These are phyloP conservation scores for Ichthyophthirius multifiliis DNA, from an alignment of 169 alveolate species.

Conservation along the genomic window DNA sequence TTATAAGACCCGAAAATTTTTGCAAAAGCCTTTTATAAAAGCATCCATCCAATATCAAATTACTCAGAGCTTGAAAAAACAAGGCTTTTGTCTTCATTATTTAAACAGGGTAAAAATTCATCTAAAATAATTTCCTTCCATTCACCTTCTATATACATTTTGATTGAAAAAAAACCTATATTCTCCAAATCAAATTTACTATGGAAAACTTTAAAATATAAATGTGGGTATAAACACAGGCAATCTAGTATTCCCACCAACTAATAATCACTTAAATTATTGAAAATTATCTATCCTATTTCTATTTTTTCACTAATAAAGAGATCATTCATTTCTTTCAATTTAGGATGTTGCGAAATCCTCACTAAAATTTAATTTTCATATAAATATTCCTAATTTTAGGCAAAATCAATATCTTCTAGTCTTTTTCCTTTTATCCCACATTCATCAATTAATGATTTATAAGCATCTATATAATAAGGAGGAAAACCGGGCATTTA, in stretches of 20 bases:
- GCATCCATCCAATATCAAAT: conserved; percentile 15
- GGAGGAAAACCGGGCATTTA: conserved; percentile 12
- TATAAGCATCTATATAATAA: not conserved
- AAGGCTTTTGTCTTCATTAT: not conserved
- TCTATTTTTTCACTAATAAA: no score
- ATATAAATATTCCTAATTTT: no score
- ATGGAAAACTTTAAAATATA: conserved; percentile 5
- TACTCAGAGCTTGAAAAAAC: conserved; percentile 1
- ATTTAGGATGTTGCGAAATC: no score
- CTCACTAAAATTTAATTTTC: no score
- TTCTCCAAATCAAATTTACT: conserved; percentile 27
- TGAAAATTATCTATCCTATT: no score
- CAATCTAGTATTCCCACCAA: conserved; percentile 5
- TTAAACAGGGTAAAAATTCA: conserved; percentile 20
- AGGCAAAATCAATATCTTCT: no score
- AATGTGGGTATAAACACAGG: conserved; percentile 6
- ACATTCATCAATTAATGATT: no score
- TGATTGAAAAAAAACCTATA: conserved; percentile 22
- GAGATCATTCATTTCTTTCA: no score
- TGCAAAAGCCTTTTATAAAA: conserved; percentile 22
- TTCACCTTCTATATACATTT: conserved; percentile 6
- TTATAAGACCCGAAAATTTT: not conserved
- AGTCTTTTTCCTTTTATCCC: no score
- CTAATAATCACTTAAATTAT: conserved; percentile 16
- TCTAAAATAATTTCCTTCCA: conserved; percentile 25